Evolutionary conservation across 108 stramenopile species (phyloP).

Genomic region (Cyclotella atomus): DNA sequence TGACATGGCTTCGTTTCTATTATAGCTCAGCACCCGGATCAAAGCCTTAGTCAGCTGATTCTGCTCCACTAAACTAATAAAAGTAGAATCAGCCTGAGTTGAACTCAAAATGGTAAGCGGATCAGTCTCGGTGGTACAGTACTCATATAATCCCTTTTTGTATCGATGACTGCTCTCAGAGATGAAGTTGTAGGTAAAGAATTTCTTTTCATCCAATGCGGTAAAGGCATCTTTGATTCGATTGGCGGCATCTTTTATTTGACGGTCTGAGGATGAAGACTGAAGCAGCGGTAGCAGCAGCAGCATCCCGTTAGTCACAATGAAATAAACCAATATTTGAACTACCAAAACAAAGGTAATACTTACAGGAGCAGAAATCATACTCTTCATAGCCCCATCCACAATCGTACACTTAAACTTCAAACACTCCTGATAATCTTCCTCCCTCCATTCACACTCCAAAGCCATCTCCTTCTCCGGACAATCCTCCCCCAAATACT

Average conservation of each 20-base stretch:
- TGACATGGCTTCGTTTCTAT: conserved; percentile 11
- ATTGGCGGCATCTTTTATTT: conserved; percentile 21
- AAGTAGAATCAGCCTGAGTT: conserved; percentile 24
- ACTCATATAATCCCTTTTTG: conserved; percentile 39
- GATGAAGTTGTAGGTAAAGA: conserved; percentile 35
- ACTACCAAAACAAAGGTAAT: background rate
- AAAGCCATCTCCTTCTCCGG: conserved; percentile 46
- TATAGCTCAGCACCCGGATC: conserved; percentile 20
- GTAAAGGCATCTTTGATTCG: conserved; percentile 38
- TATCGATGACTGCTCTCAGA: conserved; percentile 26
- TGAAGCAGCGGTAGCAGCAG: background rate
- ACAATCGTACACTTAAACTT: conserved; percentile 41
- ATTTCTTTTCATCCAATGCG: conserved; percentile 30
- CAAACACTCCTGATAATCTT: conserved; percentile 29
- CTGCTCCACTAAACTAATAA: conserved; percentile 26
- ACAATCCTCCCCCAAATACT: conserved; percentile 35
- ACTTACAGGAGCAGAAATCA: conserved; percentile 39
- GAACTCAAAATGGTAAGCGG: conserved; percentile 18
- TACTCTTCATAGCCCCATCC: conserved; percentile 18
- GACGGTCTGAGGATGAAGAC: conserved; percentile 5
- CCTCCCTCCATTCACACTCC: conserved; percentile 35
- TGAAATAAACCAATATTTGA: background rate
- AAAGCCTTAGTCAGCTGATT: conserved; percentile 35
- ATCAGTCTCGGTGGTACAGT: conserved; percentile 32
- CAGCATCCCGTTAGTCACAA: background rate